phyloP scores from a whole-genome alignment of 2,329 filamentous ascomycete genomes.

The Pezicula rhizophila region DNA sequence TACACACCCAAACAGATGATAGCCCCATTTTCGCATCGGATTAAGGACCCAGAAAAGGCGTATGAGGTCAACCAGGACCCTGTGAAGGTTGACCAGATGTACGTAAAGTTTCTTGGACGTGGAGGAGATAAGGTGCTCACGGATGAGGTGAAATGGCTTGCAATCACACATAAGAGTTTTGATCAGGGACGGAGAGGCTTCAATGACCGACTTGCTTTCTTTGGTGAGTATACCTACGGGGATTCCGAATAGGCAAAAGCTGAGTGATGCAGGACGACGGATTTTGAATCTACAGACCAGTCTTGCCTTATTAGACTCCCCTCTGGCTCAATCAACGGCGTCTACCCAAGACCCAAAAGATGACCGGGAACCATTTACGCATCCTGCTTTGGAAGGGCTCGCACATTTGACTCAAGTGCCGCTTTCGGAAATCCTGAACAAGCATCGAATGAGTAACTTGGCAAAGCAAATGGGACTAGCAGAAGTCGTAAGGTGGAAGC shows the following conservation, averaged over 20 bases:
- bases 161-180: conserved; percentile 96
- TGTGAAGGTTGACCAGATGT: conserved; percentile 67
- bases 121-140: conserved; percentile 68
- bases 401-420: conserved; percentile 61
- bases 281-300: conserved; percentile 55
- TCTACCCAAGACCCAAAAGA: conserved; percentile 40
- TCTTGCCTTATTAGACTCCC: conserved; percentile 49
- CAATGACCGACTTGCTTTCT: conserved; percentile 86
- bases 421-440: conserved; percentile 56
- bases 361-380: conserved; percentile 54
- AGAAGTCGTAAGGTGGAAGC: conserved; percentile 82
- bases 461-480: conserved; percentile 66
- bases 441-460: conserved; percentile 60
- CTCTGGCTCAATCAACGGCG: conserved; percentile 24
- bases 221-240: conserved; percentile 51
- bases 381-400: conserved; percentile 66
- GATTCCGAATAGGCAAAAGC: conserved; percentile 2
- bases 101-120: conserved; percentile 67
- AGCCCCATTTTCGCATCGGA: conserved; percentile 58
- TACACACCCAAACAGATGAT: conserved; percentile 66
- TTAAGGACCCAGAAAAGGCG: conserved; percentile 44
- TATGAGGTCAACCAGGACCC: conserved; percentile 75
- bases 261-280: conserved; percentile 46
- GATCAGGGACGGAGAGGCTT: conserved; percentile 91
- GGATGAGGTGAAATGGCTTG: conserved; percentile 94